Conservation (phyloP, 2,329 filamentous ascomycete genomes). For the Colletotrichum filicis region DNA sequence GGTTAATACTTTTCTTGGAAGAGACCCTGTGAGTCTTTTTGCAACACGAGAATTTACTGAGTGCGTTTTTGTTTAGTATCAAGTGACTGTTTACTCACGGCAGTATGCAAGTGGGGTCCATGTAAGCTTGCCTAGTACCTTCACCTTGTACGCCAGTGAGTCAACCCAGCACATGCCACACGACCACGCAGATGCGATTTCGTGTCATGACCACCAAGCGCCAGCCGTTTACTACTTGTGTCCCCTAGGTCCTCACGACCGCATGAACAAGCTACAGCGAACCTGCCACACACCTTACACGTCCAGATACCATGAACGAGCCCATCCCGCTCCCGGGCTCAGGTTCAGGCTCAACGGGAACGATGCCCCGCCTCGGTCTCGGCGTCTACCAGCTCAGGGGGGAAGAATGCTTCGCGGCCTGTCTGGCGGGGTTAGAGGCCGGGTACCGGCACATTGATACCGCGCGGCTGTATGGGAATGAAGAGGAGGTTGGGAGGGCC, state of each 20-base stretch:
- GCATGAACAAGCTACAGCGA: neutral
- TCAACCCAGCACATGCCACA: neutral
- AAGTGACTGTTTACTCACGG: neutral
- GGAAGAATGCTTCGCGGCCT: constrained; percentile 66
- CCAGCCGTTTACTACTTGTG: neutral
- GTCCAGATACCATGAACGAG: constrained; percentile 22
- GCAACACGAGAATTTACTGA: neutral
- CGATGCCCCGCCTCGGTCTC: constrained; percentile 75
- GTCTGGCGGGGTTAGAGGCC: constrained; percentile 64
- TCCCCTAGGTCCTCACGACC: neutral
- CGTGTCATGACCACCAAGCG: neutral
- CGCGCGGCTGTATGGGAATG: constrained; percentile 74
- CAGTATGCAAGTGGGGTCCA: neutral
- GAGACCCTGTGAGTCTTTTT: neutral
- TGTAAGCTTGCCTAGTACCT: neutral
- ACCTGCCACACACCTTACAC: constrained; percentile 11
- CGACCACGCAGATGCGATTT: neutral
- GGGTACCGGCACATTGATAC: constrained; percentile 75
- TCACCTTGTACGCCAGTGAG: neutral
- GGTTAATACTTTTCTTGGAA: constrained; percentile 20
- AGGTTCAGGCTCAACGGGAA: constrained; percentile 35
- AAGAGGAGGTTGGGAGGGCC: constrained; percentile 73
- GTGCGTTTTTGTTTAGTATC: neutral
- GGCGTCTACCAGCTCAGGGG: constrained; percentile 74
- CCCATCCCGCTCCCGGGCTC: constrained; percentile 40